Base-by-base conservation (phyloP, 139 green algal species). In the Picochlorum sp. region DNA sequence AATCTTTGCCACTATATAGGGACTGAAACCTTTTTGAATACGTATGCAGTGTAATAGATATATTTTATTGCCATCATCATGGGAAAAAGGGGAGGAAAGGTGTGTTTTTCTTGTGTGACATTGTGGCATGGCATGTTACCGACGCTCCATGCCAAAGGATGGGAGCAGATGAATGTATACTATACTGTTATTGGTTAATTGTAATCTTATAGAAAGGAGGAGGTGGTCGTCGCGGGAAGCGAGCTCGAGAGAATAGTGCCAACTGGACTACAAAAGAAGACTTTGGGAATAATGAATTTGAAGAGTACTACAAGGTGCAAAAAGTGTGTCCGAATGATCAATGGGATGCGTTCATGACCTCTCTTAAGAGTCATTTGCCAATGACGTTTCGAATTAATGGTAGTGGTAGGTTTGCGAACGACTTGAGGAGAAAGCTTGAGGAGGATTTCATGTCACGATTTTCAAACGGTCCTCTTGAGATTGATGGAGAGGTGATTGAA, bases 351-450 rank as follows among this genome's bases (percentile, higher is more conserved):
- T 98, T 99, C 69, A 63, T 99, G 37, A 60, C 45, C 0, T 65
- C 60, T 10, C 76, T 98, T 30, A 70, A 77, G 30, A 81, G 47
- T 26, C 85, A 79, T 34, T 79, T 99, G 68, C 94, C 94, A 15
- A 86, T 88, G 28, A 96, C 89, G 3, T 98, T 99, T 76, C 83
- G 94, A 60, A 98, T 99, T 75, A 99, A 99, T 71, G 94, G 92
- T 66, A 81, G 62, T 31, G 89, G 88, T 31, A 74, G 79, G 30
- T 94, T 90, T 79, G 90, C 90, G 0, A 72, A 83, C 31, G 70
- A 81, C 41, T 75, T 97, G 63, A 65, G 77, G 11, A 71, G 85
- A 50, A 85, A 82, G 67, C 68, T 96, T 62, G 64, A 90, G 66
- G 60, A 30, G 1, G 81, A 92, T 74, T 92, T 94, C 61, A 80